Percentiles rank a stretch among this genome's conserved stretches.
phyloP scores from a whole-genome alignment of 2,329 filamentous ascomycete genomes.

The Raffaelea arxii region DNA sequence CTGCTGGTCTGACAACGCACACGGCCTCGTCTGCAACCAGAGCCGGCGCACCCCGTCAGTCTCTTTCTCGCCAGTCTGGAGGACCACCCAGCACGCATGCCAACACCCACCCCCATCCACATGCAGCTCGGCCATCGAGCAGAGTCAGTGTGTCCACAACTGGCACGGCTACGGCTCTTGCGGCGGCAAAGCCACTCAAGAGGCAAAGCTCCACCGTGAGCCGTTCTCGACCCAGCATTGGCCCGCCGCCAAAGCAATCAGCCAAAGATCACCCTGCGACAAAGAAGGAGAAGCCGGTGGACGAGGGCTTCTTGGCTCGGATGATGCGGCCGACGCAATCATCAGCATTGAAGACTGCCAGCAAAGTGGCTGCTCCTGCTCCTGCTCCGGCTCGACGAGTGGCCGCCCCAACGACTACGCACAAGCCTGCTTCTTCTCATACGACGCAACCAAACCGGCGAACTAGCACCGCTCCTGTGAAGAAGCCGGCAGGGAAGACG shows the following conservation, averaged over 20 bases:
- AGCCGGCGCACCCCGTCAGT: constrained; percentile 29
- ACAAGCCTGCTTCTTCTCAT: not conserved
- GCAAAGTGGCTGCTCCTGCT: constrained; percentile 47
- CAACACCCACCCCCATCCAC: constrained; percentile 18
- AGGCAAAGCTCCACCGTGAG: constrained; percentile 35
- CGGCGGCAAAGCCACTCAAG: constrained; percentile 24
- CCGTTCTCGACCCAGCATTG: constrained; percentile 42
- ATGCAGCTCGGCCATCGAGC: constrained; percentile 33
- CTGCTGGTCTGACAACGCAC: constrained; percentile 57
- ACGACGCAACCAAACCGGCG: not conserved
- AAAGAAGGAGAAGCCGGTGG: constrained; percentile 45
- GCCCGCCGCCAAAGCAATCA: constrained; percentile 48
- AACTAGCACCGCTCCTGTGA: not conserved
- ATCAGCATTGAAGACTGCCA: constrained; percentile 56
- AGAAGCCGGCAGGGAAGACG: not conserved
- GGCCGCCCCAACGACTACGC: not conserved
- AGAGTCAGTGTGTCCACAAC: constrained; percentile 29
- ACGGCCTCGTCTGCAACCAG: constrained; percentile 62
- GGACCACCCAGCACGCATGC: too few species aligned
- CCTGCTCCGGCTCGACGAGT: too few species aligned
- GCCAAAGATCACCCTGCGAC: constrained; percentile 35
- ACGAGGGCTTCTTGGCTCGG: constrained; percentile 65
- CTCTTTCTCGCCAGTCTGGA: constrained; percentile 30
- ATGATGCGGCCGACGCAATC: constrained; percentile 72
- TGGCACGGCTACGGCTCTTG: constrained; percentile 13